Percentiles rank a stretch among this genome's conserved stretches.
These are phyloP conservation scores for Drosera capensis DNA, from an alignment of 148 eudicot genomes.

Conservation along the genomic window DNA sequence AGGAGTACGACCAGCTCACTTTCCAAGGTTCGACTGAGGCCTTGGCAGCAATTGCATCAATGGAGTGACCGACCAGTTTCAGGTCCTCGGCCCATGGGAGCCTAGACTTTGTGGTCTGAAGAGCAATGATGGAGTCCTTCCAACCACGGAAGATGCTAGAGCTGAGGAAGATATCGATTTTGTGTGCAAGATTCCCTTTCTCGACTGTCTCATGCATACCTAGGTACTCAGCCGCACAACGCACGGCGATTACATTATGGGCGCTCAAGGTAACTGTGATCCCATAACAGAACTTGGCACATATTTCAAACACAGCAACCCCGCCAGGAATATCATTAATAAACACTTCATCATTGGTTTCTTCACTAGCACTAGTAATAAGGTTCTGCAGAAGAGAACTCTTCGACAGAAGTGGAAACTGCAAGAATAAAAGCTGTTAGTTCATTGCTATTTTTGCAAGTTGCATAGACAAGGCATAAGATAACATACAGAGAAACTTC, in stretches of 20 bases:
- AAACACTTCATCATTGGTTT: constrained; percentile 38
- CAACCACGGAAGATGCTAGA: constrained; percentile 71
- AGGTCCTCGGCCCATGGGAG: constrained; percentile 69
- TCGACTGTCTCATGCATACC: constrained; percentile 80
- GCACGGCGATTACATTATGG: constrained; percentile 53
- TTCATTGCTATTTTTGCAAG: background rate
- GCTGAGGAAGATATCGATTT: constrained; percentile 72
- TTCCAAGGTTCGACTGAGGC: constrained; percentile 58
- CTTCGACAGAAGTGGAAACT: constrained; percentile 88
- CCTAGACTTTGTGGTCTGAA: constrained; percentile 56
- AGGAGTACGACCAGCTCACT: constrained; percentile 89
- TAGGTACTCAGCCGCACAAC: constrained; percentile 91
- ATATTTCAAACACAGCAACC: constrained; percentile 59
- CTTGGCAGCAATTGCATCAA: constrained; percentile 62
- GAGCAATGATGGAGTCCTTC: constrained; percentile 87
- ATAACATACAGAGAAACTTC: background rate
- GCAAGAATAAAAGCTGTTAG: constrained; percentile 10
- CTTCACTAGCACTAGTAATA: constrained; percentile 35
- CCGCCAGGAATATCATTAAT: constrained; percentile 90
- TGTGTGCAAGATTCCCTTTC: constrained; percentile 88
- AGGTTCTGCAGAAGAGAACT: constrained; percentile 50
- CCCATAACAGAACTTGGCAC: constrained; percentile 93
- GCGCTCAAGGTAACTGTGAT: constrained; percentile 82
- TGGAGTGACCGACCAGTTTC: constrained; percentile 44
- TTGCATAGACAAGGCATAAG: background rate